Base-by-base conservation (phyloP, 306 rosid species). In the Pyrus bretschneideri region DNA sequence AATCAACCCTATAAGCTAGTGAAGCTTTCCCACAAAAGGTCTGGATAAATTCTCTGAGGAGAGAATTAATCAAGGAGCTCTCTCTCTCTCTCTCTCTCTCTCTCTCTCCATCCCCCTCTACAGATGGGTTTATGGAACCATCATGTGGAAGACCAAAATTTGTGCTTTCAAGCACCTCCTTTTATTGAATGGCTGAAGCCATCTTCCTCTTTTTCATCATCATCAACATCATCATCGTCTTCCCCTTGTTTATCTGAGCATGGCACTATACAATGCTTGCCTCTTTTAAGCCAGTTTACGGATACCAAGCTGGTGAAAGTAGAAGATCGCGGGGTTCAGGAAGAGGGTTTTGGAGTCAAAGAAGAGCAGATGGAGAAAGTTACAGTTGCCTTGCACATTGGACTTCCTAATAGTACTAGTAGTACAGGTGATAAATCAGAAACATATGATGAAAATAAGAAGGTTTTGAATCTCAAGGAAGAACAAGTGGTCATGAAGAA, bases 101-200 rank as follows among this genome's bases (percentile, higher is more conserved):
- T 25, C 58, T 9, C 59, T 25, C 44, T 30, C 65, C 22, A 22
- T 33, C 49, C 49, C 86, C 80, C 87, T 81, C 84, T 81, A 60
- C 82, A 67, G 86, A 86, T 91, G 97, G 88, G 93, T 77, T 78
- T 92, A 81, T 85, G 88, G 77, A 89, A 79, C 49, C 84, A 75
- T 82, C 85, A 74, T 76, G 72, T 76, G 17, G 87, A 84, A n/a
- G 78, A 85, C 52, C 78, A 81, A 58, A 86, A 58, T 76, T 67
- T 81, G 33, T 80, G 86, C 80, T 82, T 90, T 74, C 89, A 90
- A 80, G 76, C 94, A n/a, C 93, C 96, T 21, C 86, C 82, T 84
- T 92, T 92, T 88, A 89, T 95, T 76, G 98, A 95, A 80, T 92
- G 98, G 98, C 97, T 95, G 33, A 92, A 95, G 73, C 97, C 97